Evolutionary conservation across 208 protist genomes (phyloP), one percentile per base, ranked within the genome.

Genomic region (Kentomonas sorsogonicus): DNA sequence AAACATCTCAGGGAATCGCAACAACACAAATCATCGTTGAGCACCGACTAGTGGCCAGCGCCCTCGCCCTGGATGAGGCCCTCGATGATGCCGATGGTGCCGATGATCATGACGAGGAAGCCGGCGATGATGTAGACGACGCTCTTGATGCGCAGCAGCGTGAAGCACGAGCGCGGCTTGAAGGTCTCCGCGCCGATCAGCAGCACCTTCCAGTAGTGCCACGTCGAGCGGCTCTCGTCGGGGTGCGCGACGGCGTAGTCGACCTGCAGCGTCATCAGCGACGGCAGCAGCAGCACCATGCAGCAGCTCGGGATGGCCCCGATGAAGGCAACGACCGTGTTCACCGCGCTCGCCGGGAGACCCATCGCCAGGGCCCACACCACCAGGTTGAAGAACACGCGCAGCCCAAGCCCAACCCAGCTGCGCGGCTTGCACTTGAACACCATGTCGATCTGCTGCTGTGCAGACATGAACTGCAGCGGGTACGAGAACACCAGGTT

Each of bases 401-500:
- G 76, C 23, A 91, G 41, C 29, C 66, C 55, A 5, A 86, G 38
- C 3, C 74, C 79, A 26, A 81, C 68, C 68, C 50, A 73, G 47
- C 77, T 86, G 27, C 69, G 70, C 41, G 74, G 72, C 34, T 66
- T 71, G 70, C 76, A 77, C 25, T 60, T 52, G 15, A 74, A 70
- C 9, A 72, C 62, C 55, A 70, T 63, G 40, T 91, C 84, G 3
- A 87, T 67, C 29, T 88, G 66, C 66, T 91, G 84, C 59, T 83
- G 82, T 27, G 84, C 84, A 6, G 84, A 79, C 61, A 85, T 73
- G 67, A 77, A 91, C 66, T 88, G 79, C 59, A 91, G 54, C 26
- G 84, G 84, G 62, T 88, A 88, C 45, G 69, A 72, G 59, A 91
- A 77, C 53, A 91, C 44, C 41, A 91, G 47, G 74, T 77, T 86